Evolutionary conservation across 2,329 filamentous ascomycete genomes (phyloP).

Genomic region (Boeremia exigua): DNA sequence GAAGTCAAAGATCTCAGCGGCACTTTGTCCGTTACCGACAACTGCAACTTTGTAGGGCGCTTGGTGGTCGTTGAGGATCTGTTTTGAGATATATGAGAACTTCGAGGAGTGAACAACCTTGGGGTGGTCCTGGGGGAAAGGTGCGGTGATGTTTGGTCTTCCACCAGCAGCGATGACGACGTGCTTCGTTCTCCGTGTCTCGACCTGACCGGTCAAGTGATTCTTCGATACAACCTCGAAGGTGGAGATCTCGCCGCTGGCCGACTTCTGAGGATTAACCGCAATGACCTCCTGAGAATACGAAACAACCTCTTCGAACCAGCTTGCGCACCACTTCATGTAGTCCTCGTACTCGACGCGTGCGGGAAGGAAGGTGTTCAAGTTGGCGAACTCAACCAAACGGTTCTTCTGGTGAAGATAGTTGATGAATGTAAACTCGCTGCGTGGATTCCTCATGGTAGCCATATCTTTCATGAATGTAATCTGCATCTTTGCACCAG

Average conservation of each 20-base stretch:
- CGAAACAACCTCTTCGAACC: slow-evolving; percentile 74
- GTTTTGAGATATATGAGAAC: slow-evolving; percentile 71
- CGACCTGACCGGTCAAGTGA: slow-evolving; percentile 60
- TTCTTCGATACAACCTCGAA: slow-evolving; percentile 74
- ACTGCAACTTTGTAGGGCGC: slow-evolving; percentile 78
- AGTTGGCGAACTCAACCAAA: slow-evolving; percentile 89
- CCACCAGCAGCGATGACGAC: slow-evolving; percentile 75
- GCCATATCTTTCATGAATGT: slow-evolving; percentile 97
- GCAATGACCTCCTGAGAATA: slow-evolving; percentile 81
- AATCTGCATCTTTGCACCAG: slow-evolving; percentile 95
- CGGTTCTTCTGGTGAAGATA: slow-evolving; percentile 83
- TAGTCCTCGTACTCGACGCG: slow-evolving; percentile 94
- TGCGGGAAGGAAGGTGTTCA: slow-evolving; percentile 85
- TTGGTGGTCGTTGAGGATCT: slow-evolving; percentile 63
- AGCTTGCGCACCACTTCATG: slow-evolving; percentile 85
- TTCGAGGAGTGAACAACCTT: slow-evolving; percentile 87
- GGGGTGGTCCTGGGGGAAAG: slow-evolving; percentile 72
- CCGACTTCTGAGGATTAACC: slow-evolving; percentile 66
- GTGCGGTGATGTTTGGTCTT: slow-evolving; percentile 71
- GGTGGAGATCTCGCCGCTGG: slow-evolving; percentile 61
- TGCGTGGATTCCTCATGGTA: slow-evolving; percentile 83
- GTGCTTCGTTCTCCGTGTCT: slow-evolving; percentile 65
- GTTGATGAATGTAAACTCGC: slow-evolving; percentile 93
- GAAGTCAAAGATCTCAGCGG: slow-evolving; percentile 94
- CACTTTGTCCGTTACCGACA: slow-evolving; percentile 88